Base-by-base conservation (phyloP, 2,329 filamentous ascomycete species). In the Sporothrix schenckii region DNA sequence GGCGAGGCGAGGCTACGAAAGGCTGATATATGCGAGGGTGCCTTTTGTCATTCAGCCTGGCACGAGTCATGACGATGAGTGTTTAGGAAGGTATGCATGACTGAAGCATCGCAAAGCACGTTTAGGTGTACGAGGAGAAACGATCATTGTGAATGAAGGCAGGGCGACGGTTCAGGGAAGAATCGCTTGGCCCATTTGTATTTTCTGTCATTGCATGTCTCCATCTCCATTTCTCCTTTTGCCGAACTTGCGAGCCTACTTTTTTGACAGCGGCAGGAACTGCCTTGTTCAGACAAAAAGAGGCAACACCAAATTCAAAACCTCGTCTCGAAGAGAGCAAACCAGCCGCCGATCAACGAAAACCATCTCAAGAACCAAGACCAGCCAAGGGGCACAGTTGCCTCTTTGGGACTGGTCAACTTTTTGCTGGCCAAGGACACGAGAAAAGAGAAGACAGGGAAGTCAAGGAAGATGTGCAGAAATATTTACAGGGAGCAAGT, bases 341-440 rank as follows among this genome's bases (percentile, higher is more conserved):
- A 19, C 13, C n/a, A 44, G 34, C n/a, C n/a, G 39, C 34, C 39
- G 56, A 44, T 61, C 56, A 34, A 52, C 44, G 52, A 27, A 30
- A 19, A 7, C 34, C 30, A 44, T 24, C 14, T 10, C 39, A 49
- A 63, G 19, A 66, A 4, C 13, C 21, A 3, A 49, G 53, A 56
- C 9, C 53, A 27, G n/a, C 27, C 24, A 24, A 16, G 30, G 34
- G 49, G 65, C 44, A 54, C 50, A 67, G 34, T 56, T 67, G 50
- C 65, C 65, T 67, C 13, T 67, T 67, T 67, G 65, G 50, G 63
- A 39, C 34, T 66, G 63, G 30, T 30, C 41, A 52, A 30, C 27
- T 30, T 30, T 30, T 30, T 30, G 27, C 27, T 30, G 27, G 27
- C 27, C 27, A 3, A 30, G 27, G 19, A 27, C 24, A 50, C 10